Evolutionary conservation across 805 yeast genomes (phyloP).

Genomic region (Kluyveromyces lactis): DNA sequence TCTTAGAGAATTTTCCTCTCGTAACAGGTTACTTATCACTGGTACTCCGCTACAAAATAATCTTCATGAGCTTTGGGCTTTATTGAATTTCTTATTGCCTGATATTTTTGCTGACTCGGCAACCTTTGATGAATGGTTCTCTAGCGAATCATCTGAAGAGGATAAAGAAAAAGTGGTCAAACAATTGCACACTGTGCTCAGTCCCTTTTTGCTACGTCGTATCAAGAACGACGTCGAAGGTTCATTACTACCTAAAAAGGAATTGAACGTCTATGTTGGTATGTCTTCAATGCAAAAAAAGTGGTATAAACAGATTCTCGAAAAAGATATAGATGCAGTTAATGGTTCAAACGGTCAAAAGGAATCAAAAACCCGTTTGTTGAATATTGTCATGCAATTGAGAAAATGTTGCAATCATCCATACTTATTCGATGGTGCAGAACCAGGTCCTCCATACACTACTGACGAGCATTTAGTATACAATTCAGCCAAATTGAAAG

Average conservation of each 20-base stretch:
- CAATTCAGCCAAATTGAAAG: conserved; percentile 64
- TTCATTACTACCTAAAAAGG: conserved; percentile 66
- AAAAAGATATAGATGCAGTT: conserved; percentile 77
- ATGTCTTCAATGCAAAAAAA: conserved; percentile 73
- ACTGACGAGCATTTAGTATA: conserved; percentile 76
- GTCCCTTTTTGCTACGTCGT: conserved; percentile 70
- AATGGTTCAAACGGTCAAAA: conserved; percentile 72
- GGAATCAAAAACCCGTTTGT: conserved; percentile 66
- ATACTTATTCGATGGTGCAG: conserved; percentile 78
- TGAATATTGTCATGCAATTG: conserved; percentile 78
- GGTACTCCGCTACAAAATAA: conserved; percentile 82
- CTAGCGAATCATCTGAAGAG: conserved; percentile 33
- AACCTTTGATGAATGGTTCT: conserved; percentile 71
- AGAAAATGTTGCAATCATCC: conserved; percentile 85
- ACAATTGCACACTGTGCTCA: conserved; percentile 67
- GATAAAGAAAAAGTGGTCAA: conserved; percentile 47
- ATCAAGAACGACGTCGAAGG: conserved; percentile 77
- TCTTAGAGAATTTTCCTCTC: conserved; percentile 61
- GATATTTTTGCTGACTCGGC: conserved; percentile 70
- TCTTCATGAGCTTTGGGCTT: conserved; percentile 74
- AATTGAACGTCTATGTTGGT: conserved; percentile 61
- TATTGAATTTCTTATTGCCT: conserved; percentile 66
- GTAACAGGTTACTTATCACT: conserved; percentile 62
- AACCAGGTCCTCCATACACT: conserved; percentile 83
- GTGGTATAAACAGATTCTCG: conserved; percentile 71